Percentiles rank a stretch among this genome's conserved stretches.
Conservation (phyloP, 306 rosid genomes). For the Trifolium pratense region DNA sequence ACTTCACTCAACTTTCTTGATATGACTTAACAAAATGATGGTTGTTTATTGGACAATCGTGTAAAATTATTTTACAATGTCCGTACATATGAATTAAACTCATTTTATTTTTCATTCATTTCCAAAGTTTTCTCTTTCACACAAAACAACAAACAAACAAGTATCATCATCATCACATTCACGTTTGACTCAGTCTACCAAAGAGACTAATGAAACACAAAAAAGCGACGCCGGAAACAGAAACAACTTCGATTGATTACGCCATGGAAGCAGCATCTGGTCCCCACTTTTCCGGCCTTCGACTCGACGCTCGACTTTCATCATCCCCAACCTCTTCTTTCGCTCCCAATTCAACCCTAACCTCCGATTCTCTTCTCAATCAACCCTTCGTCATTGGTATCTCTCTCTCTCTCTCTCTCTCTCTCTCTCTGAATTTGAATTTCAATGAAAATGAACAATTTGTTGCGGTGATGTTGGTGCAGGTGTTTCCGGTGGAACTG, state of each 20-base stretch:
- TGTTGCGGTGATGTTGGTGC: not conserved
- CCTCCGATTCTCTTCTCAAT: conserved; percentile 55
- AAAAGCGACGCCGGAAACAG: conserved; percentile 70
- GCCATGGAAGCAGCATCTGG: conserved; percentile 96
- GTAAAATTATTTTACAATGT: no score
- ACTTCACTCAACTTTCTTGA: no score
- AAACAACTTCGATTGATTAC: conserved; percentile 72
- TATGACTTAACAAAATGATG: no score
- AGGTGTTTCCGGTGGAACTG: conserved; percentile 99
- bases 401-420: not conserved
- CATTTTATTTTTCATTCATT: no score
- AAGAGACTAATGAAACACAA: not conserved
- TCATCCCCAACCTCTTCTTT: conserved; percentile 53
- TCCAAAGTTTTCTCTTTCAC: not conserved
- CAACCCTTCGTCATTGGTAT: conserved; percentile 92
- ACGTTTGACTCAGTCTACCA: not conserved
- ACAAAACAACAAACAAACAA: not conserved
- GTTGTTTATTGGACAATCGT: no score
- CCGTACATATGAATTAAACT: no score
- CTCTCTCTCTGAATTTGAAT: not conserved
- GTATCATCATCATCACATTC: not conserved
- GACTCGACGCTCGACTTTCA: conserved; percentile 71
- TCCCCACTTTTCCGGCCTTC: conserved; percentile 90
- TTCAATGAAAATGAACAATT: conserved; percentile 10
- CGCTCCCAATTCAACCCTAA: conserved; percentile 43